Percentiles rank a stretch among this genome's conserved stretches.
phyloP scores from a whole-genome alignment of 2,329 filamentous ascomycete species.

The Fusarium chlamydosporum region DNA sequence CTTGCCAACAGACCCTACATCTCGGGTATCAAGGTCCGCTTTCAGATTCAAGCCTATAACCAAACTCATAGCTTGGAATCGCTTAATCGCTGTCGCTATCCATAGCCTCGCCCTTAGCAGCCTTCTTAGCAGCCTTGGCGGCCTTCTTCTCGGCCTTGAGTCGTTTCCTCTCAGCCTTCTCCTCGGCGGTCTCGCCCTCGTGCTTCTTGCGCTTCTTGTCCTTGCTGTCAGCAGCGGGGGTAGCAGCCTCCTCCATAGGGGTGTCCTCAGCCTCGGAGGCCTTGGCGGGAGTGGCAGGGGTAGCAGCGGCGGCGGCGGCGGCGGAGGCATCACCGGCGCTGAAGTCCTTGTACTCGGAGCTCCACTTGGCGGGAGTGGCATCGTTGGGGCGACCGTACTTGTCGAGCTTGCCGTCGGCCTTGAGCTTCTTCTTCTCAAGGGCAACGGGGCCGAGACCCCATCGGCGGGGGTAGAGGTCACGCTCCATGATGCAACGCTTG shows the following conservation, averaged over 20 bases:
- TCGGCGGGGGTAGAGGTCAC: slow-evolving; percentile 94
- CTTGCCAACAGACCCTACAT: slow-evolving; percentile 47
- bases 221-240: slow-evolving; percentile 68
- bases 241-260: slow-evolving; percentile 54
- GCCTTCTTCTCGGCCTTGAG: slow-evolving; percentile 73
- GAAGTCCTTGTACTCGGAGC: slow-evolving; percentile 92
- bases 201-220: slow-evolving; percentile 84
- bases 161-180: slow-evolving; percentile 73
- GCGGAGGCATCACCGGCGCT: slow-evolving; percentile 67
- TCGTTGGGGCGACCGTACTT: slow-evolving; percentile 97
- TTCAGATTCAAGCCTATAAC: slow-evolving; percentile 27
- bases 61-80: slow-evolving; percentile 15
- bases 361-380: slow-evolving; percentile 94
- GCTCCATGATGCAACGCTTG: slow-evolving; percentile 99
- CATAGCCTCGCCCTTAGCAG: slow-evolving; percentile 64
- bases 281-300: slow-evolving; percentile 57
- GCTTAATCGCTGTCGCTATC: slow-evolving; percentile 68
- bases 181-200: slow-evolving; percentile 80
- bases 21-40: slow-evolving; percentile 43
- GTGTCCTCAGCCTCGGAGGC: slow-evolving; percentile 57
- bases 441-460: slow-evolving; percentile 97
- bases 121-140: slow-evolving; percentile 69
- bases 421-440: slow-evolving; percentile 99
- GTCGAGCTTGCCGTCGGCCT: slow-evolving; percentile 97
- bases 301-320: slow-evolving; percentile 60